Evolutionary conservation across 2,329 filamentous ascomycete species (phyloP), one percentile per base, ranked within the genome.

Genomic region (Celoporthe dispersa): DNA sequence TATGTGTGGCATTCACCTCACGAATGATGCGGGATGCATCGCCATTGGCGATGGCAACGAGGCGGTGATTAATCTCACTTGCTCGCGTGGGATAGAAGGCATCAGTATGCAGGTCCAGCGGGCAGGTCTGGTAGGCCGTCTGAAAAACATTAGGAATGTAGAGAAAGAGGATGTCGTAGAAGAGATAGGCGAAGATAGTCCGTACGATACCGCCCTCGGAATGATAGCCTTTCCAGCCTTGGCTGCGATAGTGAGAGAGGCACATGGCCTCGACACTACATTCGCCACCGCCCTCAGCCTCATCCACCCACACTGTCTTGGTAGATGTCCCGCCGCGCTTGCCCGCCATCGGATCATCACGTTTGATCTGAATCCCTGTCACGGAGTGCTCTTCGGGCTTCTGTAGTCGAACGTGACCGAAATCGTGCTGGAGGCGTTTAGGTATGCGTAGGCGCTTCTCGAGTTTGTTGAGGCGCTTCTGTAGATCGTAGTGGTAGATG

Each of bases 131-230:
- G 78, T 93, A 99, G 0, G 92, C 89, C 7, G 96, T 99, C 79
- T 98, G 95, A 80, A 99, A 99, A 68, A 99, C 95, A 75, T 98
- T 97, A 35, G 96, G 95, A 6, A 98, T 88, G 79, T 97, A 97
- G 35, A 94, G 85, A 81, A 98, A 98, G 8, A 99, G 84, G 33
- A 98, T 88, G 79, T 99, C 95, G 83, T 91, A 96, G 83, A 98
- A 97, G 25, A 99, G 88, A 77, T 96, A 95, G 19, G 90, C 92
- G 80, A 94, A 94, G 35, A 99, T 84, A 0, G 96, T 99, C n/a
- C 94, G 90, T 8, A 98, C 83, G 75, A 98, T 94, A 2, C 94
- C 93, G 44, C 94, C 94, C 83, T 99, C 96, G 25, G 91, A 89
- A 80, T 99, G 96, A 77, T 95, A 98, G 14, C 96, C 96, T 79